phyloP scores from a whole-genome alignment of 129 eudicot species.

The Mikania micrantha region DNA sequence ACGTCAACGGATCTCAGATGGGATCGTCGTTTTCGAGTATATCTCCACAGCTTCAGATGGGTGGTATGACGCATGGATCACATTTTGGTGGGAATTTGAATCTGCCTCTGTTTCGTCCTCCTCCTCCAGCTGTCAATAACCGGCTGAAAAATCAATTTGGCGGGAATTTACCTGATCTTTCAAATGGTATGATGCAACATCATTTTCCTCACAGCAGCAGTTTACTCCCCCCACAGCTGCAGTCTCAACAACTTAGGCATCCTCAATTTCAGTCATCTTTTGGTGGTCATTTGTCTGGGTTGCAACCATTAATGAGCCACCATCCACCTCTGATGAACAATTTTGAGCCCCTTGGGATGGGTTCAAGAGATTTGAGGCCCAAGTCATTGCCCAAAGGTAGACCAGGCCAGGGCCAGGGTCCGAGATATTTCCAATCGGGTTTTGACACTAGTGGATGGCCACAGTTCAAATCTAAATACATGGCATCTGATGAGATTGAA shows the following conservation, averaged over 20 bases:
- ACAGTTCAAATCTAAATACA: constrained; percentile 68
- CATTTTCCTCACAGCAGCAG: constrained; percentile 22
- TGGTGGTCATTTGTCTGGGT: constrained; percentile 44
- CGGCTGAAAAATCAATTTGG: constrained; percentile 54
- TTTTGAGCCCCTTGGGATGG: constrained; percentile 55
- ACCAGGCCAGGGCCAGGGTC: constrained; percentile 27
- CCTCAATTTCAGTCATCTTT: constrained; percentile 45
- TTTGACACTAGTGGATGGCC: constrained; percentile 76
- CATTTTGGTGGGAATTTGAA: constrained; percentile 45
- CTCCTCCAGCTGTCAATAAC: constrained; percentile 42
- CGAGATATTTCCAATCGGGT: constrained; percentile 47
- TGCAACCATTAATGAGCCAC: constrained; percentile 49
- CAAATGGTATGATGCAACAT: constrained; percentile 51
- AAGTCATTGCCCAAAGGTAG: constrained; percentile 39
- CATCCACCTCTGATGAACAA: constrained; percentile 63
- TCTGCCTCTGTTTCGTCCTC: constrained; percentile 51
- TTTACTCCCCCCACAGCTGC: constrained; percentile 28
- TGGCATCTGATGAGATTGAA: constrained; percentile 82
- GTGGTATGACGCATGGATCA: constrained; percentile 49
- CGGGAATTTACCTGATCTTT: constrained; percentile 42
- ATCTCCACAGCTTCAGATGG: constrained; percentile 47
- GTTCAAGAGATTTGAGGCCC: constrained; percentile 56
- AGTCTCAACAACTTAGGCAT: constrained; percentile 46
- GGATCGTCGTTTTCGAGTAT: constrained; percentile 35
- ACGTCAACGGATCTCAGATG: constrained; percentile 44